Evolutionary conservation across 345 rosid genomes (phyloP), one percentile per base, ranked within the genome.

Genomic region (Ceriops tagal): DNA sequence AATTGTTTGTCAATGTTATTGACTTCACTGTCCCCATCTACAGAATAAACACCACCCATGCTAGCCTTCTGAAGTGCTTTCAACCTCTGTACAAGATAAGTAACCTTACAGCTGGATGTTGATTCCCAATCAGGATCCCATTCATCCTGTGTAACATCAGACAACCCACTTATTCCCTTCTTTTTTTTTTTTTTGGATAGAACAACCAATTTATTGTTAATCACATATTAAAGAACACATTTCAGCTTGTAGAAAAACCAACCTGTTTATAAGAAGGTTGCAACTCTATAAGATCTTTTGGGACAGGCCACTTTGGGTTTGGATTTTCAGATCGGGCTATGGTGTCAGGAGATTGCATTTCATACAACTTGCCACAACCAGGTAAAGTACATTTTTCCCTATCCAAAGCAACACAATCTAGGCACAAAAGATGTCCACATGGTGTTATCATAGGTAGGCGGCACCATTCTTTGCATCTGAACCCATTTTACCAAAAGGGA

Each of bases 91-190:
- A 92, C 83, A 24, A 95, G 89, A 71, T 95, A 92, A 73, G 90
- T 68, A 61, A 92, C 93, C 82, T 95, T 95, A 83, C 96, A 90
- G 82, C 99, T 95, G 31, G 96, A 83, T 35, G 99, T 95, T 60
- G 93, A 92, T 70, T 86, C 91, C 99, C 99, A 95, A 82, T 92
- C 99, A 27, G 99, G 92, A 83, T 92, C 71, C 99, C 99, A 95
- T 72, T 86, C 86, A 81, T 95, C 99, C 99, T 95, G 84, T 64
- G 72, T 64, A 77, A 61, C 58, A 71, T 47, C 74, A 75, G 24
- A 68, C 76, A 22, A 43, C 68, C 6, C 67, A 34, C 11, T 43
- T 43, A 43, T 43, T 43, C 49, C 16, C 13, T 3, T 10, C 11
- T 10, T 43, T 43, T 43, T 11, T 13, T 43, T 43, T 43, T 15